Evolutionary conservation across 495 filamentous ascomycete genomes (phyloP).

Genomic region (Penicillium flavigenum): DNA sequence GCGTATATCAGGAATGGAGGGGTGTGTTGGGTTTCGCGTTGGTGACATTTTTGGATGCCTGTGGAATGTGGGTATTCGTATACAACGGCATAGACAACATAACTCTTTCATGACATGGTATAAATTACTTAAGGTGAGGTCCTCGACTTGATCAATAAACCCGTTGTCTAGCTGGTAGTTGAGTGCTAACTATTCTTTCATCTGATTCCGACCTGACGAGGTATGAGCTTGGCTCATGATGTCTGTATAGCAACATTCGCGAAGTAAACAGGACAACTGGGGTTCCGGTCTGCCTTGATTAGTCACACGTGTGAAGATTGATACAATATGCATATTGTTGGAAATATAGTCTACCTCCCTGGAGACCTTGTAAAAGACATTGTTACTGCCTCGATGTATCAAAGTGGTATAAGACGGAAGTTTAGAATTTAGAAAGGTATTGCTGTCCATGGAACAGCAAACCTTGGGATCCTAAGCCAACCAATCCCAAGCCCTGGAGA

Average conservation of each 20-base stretch:
- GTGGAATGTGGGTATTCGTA: conserved; percentile 16
- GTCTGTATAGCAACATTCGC: conserved; percentile 2
- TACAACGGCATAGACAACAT: background rate
- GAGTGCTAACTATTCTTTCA: background rate
- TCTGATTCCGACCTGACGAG: background rate
- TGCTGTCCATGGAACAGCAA: background rate
- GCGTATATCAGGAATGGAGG: conserved; percentile 4
- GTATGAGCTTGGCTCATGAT: background rate
- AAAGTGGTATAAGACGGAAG: too few relatives aligned
- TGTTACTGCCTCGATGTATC: too few relatives aligned
- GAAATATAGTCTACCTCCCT: too few relatives aligned
- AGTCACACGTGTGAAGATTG: background rate
- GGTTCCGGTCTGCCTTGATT: background rate
- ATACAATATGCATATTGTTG: too few relatives aligned
- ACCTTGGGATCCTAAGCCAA: background rate
- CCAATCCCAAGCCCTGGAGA: background rate
- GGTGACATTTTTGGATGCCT: conserved; percentile 19
- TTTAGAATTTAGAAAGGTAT: too few relatives aligned
- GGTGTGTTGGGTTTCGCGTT: background rate
- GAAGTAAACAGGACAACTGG: background rate
- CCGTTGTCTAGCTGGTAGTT: background rate
- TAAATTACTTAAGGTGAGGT: background rate
- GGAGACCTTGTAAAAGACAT: too few relatives aligned
- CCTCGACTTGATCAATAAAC: background rate
- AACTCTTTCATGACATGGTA: background rate